Base-by-base conservation (phyloP, 352 stramenopile genomes). In the Phytopythium kandeliae region DNA sequence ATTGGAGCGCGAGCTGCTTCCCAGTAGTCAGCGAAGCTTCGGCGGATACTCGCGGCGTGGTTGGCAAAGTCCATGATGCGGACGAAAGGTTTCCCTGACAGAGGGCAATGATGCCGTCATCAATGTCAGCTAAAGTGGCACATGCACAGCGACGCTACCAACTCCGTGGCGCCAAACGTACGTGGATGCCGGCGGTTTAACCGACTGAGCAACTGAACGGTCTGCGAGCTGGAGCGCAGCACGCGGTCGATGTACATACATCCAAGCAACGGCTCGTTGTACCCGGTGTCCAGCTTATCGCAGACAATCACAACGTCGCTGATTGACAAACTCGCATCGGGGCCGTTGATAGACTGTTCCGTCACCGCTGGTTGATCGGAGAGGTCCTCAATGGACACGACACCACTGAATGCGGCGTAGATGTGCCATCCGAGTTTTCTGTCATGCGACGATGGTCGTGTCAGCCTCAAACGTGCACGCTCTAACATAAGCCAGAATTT, bases 211-310 rank as follows among this genome's bases (percentile, higher is more conserved):
- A 93, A 62, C 54, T 93, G 83, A n/a, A 93, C 83, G 0, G 74
- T 86, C 25, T 87, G 79, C 1, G 70, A 63, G 21, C 66, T 82
- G 6, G 75, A 75, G 7, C 72, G 74, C 33, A 93, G 60, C 34
- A 83, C 78, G 12, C 83, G 78, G 54, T 93, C 83, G n/a, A 93
- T 78, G 53, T 90, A 93, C 79, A 93, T 91, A 22, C 69, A 79
- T 4, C 73, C 60, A 15, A 93, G 65, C 31, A 78, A 41, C 0
- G 83, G 80, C 36, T 93, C 80, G 46, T 89, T 93, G 67, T 89
- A 93, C 3, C 83, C 83, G 2, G 83, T 93, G 43, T 93, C 83
- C 8, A 93, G 76, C 48, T 93, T 93, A 48, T 93, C 83, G 63
- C 83, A 93, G 7, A 93, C 83, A 54, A 93, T 81, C 25, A 93